Conservation (phyloP, 2,329 filamentous ascomycete genomes). For the Aspergillus fumigatiaffinis region DNA sequence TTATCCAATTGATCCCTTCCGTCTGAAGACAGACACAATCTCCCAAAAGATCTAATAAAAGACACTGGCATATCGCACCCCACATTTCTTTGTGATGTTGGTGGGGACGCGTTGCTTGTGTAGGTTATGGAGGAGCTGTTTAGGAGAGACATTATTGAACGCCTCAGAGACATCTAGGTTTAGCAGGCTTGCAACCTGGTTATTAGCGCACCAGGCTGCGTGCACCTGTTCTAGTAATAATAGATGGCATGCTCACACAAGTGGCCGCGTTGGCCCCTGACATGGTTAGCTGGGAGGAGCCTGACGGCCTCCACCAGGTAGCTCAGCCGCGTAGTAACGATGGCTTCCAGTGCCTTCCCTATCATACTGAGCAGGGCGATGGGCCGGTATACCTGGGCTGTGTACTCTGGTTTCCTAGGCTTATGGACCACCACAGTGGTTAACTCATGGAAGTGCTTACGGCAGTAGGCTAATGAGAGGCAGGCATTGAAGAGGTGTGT, state of each 20-base stretch:
- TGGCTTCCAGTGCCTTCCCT: constrained; percentile 15
- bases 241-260: constrained; percentile 1
- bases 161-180: too few relatives aligned
- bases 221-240: neutral
- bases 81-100: too few relatives aligned
- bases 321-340: constrained; percentile 12
- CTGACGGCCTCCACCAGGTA: constrained; percentile 11
- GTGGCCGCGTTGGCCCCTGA: neutral
- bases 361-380: constrained; percentile 16
- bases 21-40: too few relatives aligned
- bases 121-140: too few relatives aligned
- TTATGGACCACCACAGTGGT: constrained; percentile 15
- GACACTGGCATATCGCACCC: too few relatives aligned
- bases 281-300: constrained; percentile 1
- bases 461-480: too few relatives aligned
- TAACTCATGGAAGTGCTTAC: constrained; percentile 1
- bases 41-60: too few relatives aligned
- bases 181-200: too few relatives aligned
- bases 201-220: too few relatives aligned
- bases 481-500: constrained; percentile 1
- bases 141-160: too few relatives aligned
- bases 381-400: constrained; percentile 11
- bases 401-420: constrained; percentile 18
- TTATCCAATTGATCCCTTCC: too few relatives aligned
- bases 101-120: too few relatives aligned